Evolutionary conservation across 345 rosid genomes (phyloP).

Genomic region (Aquilaria yunnanensis): DNA sequence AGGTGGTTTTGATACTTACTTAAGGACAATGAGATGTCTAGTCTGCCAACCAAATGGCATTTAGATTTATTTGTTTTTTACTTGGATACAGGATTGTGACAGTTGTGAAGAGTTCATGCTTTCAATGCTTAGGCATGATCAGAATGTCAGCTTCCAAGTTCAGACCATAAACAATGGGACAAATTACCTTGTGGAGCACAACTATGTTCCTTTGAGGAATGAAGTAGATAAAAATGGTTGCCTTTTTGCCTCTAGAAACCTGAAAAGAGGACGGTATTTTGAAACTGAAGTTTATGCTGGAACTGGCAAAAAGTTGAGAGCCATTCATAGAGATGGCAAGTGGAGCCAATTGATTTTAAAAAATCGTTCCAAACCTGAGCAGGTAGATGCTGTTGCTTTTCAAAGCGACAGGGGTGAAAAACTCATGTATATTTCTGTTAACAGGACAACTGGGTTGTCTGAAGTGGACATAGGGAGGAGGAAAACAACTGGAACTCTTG

Average conservation of each 20-base stretch:
- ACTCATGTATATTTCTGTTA: conserved; percentile 19
- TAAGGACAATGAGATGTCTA: too few relatives aligned
- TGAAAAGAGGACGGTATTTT: conserved; percentile 31
- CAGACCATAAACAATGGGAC: conserved; percentile 14
- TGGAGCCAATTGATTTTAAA: conserved; percentile 14
- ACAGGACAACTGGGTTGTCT: conserved; percentile 19
- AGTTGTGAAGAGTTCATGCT: conserved; percentile 16
- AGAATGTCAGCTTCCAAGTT: conserved; percentile 20
- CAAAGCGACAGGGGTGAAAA: conserved; percentile 31
- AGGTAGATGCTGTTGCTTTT: conserved; percentile 26
- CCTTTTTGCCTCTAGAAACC: conserved; percentile 23
- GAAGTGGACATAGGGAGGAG: conserved; percentile 31
- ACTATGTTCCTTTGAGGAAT: conserved; percentile 19
- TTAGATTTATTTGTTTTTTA: conserved; percentile 12
- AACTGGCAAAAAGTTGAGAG: conserved; percentile 25
- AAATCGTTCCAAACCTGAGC: conserved; percentile 22
- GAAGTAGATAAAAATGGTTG: conserved; percentile 24
- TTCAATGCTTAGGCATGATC: conserved; percentile 26
- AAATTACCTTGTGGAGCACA: conserved; percentile 19
- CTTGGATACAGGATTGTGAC: conserved; percentile 27
- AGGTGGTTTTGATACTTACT: too few relatives aligned
- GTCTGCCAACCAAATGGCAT: too few relatives aligned
- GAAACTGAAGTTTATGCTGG: conserved; percentile 20
- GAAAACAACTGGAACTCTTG: conserved; percentile 23
- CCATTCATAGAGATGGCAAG: conserved; percentile 26